phyloP scores from a whole-genome alignment of 305 asterid species.

The Vinca major region DNA sequence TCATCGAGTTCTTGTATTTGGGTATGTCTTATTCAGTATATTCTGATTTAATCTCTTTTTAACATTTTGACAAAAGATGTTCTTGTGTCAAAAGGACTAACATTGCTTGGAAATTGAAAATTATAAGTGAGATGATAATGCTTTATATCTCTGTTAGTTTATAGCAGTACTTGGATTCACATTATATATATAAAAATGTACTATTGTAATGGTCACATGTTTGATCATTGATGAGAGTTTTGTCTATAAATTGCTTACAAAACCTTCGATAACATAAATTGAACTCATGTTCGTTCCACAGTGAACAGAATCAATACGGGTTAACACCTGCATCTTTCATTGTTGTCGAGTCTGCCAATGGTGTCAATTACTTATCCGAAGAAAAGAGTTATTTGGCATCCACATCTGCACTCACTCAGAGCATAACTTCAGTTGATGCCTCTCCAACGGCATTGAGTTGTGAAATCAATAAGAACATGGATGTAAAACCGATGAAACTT shows the following conservation, averaged over 20 bases:
- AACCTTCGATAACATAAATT: not conserved
- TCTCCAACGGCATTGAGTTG: slow-evolving; percentile 40
- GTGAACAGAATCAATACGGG: slow-evolving; percentile 47
- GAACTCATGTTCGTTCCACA: slow-evolving; percentile 21
- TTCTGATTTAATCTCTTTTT: slow-evolving; percentile 5
- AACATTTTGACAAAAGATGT: slow-evolving; percentile 9
- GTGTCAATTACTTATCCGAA: slow-evolving; percentile 18
- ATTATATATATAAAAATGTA: not conserved
- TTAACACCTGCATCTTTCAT: slow-evolving; percentile 68
- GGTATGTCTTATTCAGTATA: slow-evolving; percentile 29
- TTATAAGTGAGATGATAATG: not conserved
- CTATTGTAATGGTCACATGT: not conserved
- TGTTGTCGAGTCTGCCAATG: slow-evolving; percentile 41
- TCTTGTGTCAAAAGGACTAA: not conserved
- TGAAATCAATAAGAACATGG: slow-evolving; percentile 37
- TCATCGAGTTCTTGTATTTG: slow-evolving; percentile 61
- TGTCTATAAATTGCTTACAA: not conserved
- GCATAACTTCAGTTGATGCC: slow-evolving; percentile 23
- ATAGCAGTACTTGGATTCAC: not conserved
- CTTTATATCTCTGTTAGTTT: not conserved
- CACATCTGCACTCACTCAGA: slow-evolving; percentile 23
- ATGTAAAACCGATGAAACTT: slow-evolving; percentile 41
- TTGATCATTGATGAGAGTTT: not conserved
- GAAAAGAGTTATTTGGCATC: slow-evolving; percentile 27
- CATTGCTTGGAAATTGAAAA: not conserved